phyloP scores from a whole-genome alignment of 352 stramenopile species.

The Globisporangium rhizosaccharum region DNA sequence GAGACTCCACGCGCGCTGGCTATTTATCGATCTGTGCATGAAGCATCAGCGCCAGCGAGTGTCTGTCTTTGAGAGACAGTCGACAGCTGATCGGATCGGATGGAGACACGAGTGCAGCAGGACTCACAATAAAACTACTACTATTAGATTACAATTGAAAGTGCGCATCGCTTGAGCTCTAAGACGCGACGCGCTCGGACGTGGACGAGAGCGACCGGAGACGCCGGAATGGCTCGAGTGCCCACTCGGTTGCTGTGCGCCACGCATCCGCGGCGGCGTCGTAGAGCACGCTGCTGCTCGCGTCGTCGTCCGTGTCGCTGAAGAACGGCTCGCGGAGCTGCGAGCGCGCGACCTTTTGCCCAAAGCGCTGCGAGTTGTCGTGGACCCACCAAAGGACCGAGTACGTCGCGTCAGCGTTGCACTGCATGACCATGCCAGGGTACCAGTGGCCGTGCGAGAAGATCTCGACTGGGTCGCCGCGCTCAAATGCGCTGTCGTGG shows the following conservation, averaged over 20 bases:
- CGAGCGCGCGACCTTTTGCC: slow-evolving; percentile 39
- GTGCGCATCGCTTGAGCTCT: too few relatives aligned
- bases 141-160: too few relatives aligned
- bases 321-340: slow-evolving; percentile 40
- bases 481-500: slow-evolving; percentile 23
- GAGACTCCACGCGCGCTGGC: too few relatives aligned
- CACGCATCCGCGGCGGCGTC: slow-evolving; percentile 52
- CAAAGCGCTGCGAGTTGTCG: slow-evolving; percentile 73
- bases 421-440: slow-evolving; percentile 54
- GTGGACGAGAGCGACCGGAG: slow-evolving; percentile 26
- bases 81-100: too few relatives aligned
- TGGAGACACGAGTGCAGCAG: too few relatives aligned
- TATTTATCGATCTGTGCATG: too few relatives aligned
- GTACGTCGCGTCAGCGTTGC: slow-evolving; percentile 53
- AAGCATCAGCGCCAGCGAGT: too few relatives aligned
- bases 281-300: slow-evolving; percentile 32
- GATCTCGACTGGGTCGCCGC: slow-evolving; percentile 65
- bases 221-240: slow-evolving; percentile 33
- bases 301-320: slow-evolving; percentile 9
- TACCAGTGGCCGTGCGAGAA: slow-evolving; percentile 52
- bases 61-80: too few relatives aligned
- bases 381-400: slow-evolving; percentile 79
- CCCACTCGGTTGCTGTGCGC: slow-evolving; percentile 37
- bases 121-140: too few relatives aligned
- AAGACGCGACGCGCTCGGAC: slow-evolving; percentile 1